Percentiles rank a stretch among this genome's conserved stretches.
phyloP scores from a whole-genome alignment of 345 rosid genomes.

The Melaleuca quinquenervia region DNA sequence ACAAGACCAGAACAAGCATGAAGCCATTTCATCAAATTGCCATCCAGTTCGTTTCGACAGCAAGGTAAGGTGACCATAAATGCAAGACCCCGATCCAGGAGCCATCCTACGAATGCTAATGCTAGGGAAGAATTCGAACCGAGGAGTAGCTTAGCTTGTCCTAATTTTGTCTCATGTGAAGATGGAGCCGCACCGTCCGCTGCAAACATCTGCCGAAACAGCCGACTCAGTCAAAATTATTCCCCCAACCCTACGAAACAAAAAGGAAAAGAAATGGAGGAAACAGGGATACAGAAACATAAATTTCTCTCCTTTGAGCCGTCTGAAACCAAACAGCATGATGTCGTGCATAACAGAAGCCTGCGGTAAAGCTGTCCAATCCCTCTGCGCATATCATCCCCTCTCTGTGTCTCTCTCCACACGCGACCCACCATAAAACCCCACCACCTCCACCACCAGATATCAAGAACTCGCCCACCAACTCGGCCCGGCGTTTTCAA shows the following conservation, averaged over 20 bases:
- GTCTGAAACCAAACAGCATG: conserved; percentile 14
- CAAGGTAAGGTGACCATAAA: too few species aligned
- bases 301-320: conserved; percentile 18
- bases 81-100: too few species aligned
- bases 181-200: neutral
- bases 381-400: conserved; percentile 24
- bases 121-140: too few species aligned
- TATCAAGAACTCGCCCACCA: neutral
- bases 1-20: too few species aligned
- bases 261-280: neutral
- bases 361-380: conserved; percentile 10
- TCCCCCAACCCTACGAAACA: neutral
- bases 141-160: neutral
- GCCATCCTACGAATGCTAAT: too few species aligned
- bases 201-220: neutral
- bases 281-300: neutral
- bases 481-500: neutral
- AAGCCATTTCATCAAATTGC: too few species aligned
- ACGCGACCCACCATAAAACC: conserved; percentile 2
- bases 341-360: conserved; percentile 33
- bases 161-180: neutral
- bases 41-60: too few species aligned
- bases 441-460: neutral
- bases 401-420: neutral
- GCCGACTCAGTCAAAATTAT: neutral